phyloP scores from a whole-genome alignment of 768 basidiomycete species.

The Tulasnella sp. region DNA sequence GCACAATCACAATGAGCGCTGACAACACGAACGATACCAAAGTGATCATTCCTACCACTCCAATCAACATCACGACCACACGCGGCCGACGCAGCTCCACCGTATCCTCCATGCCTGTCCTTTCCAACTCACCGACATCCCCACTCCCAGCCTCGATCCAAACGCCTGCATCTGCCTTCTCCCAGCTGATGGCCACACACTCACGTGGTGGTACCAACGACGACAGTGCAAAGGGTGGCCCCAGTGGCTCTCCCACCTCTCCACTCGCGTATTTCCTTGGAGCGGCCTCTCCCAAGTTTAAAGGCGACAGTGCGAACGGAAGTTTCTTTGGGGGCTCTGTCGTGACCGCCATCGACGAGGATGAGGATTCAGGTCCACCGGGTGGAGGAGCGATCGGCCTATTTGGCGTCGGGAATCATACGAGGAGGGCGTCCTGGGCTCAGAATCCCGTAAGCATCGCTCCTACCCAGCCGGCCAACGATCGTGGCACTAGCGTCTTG shows the following conservation, averaged over 20 bases:
- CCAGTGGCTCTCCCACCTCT: slow-evolving; percentile 7
- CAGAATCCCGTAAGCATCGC: not conserved
- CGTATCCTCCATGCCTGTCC: slow-evolving; percentile 7
- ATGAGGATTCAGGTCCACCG: slow-evolving; percentile 10
- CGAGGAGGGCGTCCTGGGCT: slow-evolving; percentile 3
- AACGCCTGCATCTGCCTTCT: slow-evolving; percentile 6
- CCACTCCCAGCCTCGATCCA: slow-evolving; percentile 1
- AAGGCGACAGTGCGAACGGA: not conserved
- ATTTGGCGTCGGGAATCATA: slow-evolving; percentile 7
- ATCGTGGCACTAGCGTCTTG: slow-evolving; percentile 10
- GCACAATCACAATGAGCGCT: too few relatives aligned
- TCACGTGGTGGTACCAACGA: not conserved
- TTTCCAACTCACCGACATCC: slow-evolving; percentile 14
- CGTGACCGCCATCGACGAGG: not conserved
- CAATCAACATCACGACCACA: too few relatives aligned
- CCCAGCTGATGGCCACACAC: not conserved
- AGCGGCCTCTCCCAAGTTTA: not conserved
- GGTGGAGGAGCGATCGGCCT: not conserved
- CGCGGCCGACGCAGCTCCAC: not conserved
- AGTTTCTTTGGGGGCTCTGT: not conserved
- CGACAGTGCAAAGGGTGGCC: not conserved
- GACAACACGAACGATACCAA: too few relatives aligned
- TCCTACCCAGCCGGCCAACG: not conserved
- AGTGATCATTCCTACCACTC: too few relatives aligned
- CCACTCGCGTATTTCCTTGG: slow-evolving; percentile 13